Evolutionary conservation across 208 protist species (phyloP).

Genomic region (Leishmania braziliensis): DNA sequence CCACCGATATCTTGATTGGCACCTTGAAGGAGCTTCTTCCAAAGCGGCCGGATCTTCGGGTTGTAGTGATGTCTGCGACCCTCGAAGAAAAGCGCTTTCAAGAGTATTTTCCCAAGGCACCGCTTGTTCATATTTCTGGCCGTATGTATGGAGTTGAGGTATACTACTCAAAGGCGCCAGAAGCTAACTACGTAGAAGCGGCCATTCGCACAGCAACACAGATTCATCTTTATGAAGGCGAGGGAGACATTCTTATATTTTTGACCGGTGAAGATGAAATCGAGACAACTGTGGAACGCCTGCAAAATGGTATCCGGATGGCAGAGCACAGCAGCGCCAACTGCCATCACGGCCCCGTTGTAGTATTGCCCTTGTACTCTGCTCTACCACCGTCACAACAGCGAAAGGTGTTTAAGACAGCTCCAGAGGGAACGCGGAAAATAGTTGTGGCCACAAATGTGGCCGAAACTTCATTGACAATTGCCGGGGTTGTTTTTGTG

Average conservation of each 20-base stretch:
- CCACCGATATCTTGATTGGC: conserved; percentile 99
- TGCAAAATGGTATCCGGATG: conserved; percentile 87
- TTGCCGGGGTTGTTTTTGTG: conserved; percentile 99
- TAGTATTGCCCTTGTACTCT: conserved; percentile 98
- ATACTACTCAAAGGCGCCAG: conserved; percentile 85
- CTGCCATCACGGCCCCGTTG: conserved; percentile 81
- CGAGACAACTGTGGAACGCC: conserved; percentile 97
- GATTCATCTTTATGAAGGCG: conserved; percentile 96
- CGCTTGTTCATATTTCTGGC: conserved; percentile 98
- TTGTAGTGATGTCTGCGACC: conserved; percentile 98
- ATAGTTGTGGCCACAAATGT: conserved; percentile 99
- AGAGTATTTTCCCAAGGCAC: conserved; percentile 96
- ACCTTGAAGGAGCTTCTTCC: conserved; percentile 94
- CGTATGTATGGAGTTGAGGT: conserved; percentile 94
- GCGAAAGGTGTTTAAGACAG: conserved; percentile 96
- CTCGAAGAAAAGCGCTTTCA: conserved; percentile 98
- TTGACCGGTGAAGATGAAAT: conserved; percentile 99
- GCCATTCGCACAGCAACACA: conserved; percentile 97
- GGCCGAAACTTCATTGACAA: conserved; percentile 99
- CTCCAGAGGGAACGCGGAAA: conserved; percentile 90
- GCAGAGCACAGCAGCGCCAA: conserved; percentile 76
- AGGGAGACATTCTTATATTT: conserved; percentile 99
- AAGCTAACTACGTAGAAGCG: conserved; percentile 97
- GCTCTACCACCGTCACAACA: conserved; percentile 97
- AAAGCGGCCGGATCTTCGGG: conserved; percentile 90